Evolutionary conservation across 768 basidiomycete species (phyloP), one percentile per base, ranked within the genome.

Genomic region (Hypholoma sublateritium): DNA sequence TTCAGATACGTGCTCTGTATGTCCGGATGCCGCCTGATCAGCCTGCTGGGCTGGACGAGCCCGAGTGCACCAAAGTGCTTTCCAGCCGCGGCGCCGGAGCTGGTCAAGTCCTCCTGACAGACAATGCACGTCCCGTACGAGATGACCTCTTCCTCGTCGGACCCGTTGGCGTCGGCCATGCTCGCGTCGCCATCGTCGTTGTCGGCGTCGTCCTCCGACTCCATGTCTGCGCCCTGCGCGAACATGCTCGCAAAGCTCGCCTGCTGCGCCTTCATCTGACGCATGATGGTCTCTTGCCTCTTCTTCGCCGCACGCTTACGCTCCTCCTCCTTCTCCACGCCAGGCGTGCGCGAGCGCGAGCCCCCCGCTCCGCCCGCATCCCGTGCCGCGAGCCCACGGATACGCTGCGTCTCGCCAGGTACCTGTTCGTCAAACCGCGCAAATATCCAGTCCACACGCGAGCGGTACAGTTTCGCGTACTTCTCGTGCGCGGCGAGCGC

Each of bases 91-190:
- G 57, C 58, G 47, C 62, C 65, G 6, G 62, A 50, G 41, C 61
- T 66, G 62, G 85, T 89, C 50, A 98, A 82, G 58, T 95, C 92
- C 67, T 98, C 97, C 68, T 98, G 97, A 63, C 97, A 99, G 9
- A 98, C 95, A 59, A 99, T 98, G 68, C 97, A 99, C n/a, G 88
- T 89, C 2, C 96, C 96, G 58, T 86, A 88, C 12, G 88, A 87
- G 2, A 80, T 68, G 19, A 78, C 80, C 1, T 71, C 74, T 7
- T 79, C 73, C 8, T 81, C 80, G 5, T 87, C 88, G 16, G 86
- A 85, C 34, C 89, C 89, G 21, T 84, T 81, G 3, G 76, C 78
- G 50, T 91, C 68, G 21, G 53, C 50, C 66, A 67, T 66, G 21
- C 58, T 60, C 3, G 60, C 49, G 52, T 69, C 68, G n/a, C 64